Base-by-base conservation (phyloP, 768 basidiomycete species). In the Leucocoprinus sp. region DNA sequence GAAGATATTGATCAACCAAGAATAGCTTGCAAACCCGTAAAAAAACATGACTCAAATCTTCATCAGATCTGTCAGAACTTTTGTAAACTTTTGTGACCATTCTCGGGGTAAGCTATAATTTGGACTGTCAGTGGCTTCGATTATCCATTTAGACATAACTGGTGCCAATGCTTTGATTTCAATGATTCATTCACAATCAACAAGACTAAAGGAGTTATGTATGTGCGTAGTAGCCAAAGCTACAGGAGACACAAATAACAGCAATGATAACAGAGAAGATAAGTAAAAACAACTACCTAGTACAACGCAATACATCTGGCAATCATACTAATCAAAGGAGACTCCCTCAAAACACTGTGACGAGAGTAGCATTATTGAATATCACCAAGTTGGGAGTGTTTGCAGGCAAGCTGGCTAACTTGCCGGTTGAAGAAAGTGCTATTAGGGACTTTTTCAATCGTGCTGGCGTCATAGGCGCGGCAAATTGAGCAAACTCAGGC, bases 391-490 rank as follows among this genome's bases (percentile, higher is more conserved):
- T 91, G 33, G 74, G 65, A 2, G 86, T 83, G 38, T 73, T 62
- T 1, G 52, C 43, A 2, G 78, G 78, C 17, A 80, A 65, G 8
- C 74, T 69, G 0, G 45, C 21, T 8, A 96, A 66, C 14, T 72
- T 34, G 41, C 64, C 75, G 37, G 58, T 55, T 45, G 70, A 82
- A 9, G 84, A 63, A 4, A 97, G 69, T 1, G 61, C 64, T 23
- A 87, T 31, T 23, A 98, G 52, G 5, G 85, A 84, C 48, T 72
- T 65, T 81, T 90, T 96, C 50, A 98, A 67, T 62, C 85, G 78
- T 24, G 63, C 57, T 5, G 93, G 86, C 3, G 77, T 75, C 17
- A 69, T 54, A 15, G 79, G 71, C 0, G 70, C 68, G 19, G 62
- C 57, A 9, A 61, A 56, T 8, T 68, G 68, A 24, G 78, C 57